Evolutionary conservation across 345 rosid genomes (phyloP).

Genomic region (Limnanthes douglasii): DNA sequence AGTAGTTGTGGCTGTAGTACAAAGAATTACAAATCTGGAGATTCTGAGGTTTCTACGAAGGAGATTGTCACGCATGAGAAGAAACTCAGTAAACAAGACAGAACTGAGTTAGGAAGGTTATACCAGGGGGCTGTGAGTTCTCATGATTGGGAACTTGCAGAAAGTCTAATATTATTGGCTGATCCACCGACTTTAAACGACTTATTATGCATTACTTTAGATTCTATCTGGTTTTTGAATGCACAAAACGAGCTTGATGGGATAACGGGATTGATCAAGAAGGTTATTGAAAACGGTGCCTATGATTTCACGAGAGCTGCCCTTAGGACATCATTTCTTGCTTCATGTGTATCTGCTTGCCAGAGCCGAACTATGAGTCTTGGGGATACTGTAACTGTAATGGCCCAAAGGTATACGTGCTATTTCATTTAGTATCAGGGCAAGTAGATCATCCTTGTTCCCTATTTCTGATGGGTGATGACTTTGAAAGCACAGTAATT

Average conservation of each 20-base stretch:
- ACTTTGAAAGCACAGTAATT: too few relatives aligned
- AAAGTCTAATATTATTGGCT: slow-evolving; percentile 48
- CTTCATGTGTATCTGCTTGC: slow-evolving; percentile 93
- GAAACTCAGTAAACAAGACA: slow-evolving; percentile 59
- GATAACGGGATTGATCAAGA: slow-evolving; percentile 55
- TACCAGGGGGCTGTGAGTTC: slow-evolving; percentile 76
- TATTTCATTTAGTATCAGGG: too few relatives aligned
- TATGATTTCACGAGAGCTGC: slow-evolving; percentile 94
- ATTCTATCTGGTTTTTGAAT: slow-evolving; percentile 86
- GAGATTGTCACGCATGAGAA: slow-evolving; percentile 34
- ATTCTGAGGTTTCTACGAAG: slow-evolving; percentile 22
- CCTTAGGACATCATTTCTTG: slow-evolving; percentile 88
- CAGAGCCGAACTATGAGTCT: slow-evolving; percentile 73
- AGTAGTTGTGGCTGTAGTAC: slow-evolving; percentile 28
- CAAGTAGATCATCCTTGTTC: too few relatives aligned
- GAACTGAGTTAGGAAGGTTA: slow-evolving; percentile 60
- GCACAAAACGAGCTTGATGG: slow-evolving; percentile 52
- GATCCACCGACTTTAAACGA: slow-evolving; percentile 84
- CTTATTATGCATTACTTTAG: slow-evolving; percentile 72
- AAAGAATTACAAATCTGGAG: slow-evolving; percentile 30
- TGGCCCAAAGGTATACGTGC: slow-evolving; percentile 72
- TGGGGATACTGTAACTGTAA: slow-evolving; percentile 74
- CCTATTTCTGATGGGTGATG: too few relatives aligned
- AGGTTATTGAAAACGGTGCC: slow-evolving; percentile 71
- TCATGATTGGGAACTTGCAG: slow-evolving; percentile 84